Percentiles rank a stretch among this genome's conserved stretches.
These are phyloP conservation scores for Pseudonitzschia multiseries DNA, from an alignment of 108 stramenopile genomes.

Conservation along the genomic window DNA sequence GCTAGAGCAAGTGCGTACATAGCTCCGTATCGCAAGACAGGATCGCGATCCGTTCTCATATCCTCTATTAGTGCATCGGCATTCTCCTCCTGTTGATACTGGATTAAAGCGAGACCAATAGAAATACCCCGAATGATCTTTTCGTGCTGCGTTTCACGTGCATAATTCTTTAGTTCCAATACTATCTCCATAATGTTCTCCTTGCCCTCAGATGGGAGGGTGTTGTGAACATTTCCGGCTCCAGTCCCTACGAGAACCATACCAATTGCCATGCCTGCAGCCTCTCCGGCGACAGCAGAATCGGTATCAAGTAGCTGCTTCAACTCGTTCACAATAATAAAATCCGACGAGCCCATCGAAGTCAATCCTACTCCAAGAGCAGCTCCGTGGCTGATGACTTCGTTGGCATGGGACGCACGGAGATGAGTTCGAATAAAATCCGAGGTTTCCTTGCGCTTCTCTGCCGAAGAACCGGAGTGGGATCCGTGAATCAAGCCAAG, in stretches of 20 bases:
- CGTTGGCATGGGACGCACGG: slow-evolving; percentile 85
- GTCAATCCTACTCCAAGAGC: slow-evolving; percentile 98
- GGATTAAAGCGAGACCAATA: slow-evolving; percentile 93
- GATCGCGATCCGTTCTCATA: slow-evolving; percentile 93
- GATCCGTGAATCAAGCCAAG: slow-evolving; percentile 96
- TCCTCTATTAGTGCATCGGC: slow-evolving; percentile 96
- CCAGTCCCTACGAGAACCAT: slow-evolving; percentile 93
- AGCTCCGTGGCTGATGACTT: slow-evolving; percentile 97
- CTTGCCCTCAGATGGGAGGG: slow-evolving; percentile 47
- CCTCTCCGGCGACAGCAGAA: slow-evolving; percentile 97
- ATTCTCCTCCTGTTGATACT: slow-evolving; percentile 95
- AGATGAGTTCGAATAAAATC: slow-evolving; percentile 76
- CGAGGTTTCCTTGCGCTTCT: slow-evolving; percentile 82
- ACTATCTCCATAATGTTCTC: slow-evolving; percentile 81
- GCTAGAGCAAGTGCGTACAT: slow-evolving; percentile 96
- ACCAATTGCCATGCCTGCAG: slow-evolving; percentile 97
- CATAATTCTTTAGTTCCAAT: slow-evolving; percentile 91
- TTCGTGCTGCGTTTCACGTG: slow-evolving; percentile 97
- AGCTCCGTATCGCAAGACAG: slow-evolving; percentile 97
- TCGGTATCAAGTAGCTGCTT: slow-evolving; percentile 94
- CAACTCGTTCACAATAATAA: slow-evolving; percentile 87
- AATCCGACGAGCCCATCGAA: slow-evolving; percentile 88
- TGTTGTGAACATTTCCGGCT: slow-evolving; percentile 68
- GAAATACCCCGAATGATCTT: slow-evolving; percentile 98
- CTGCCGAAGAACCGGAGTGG: slow-evolving; percentile 76